Base-by-base conservation (phyloP, 208 protist genomes). In the Crithidia thermophila region DNA sequence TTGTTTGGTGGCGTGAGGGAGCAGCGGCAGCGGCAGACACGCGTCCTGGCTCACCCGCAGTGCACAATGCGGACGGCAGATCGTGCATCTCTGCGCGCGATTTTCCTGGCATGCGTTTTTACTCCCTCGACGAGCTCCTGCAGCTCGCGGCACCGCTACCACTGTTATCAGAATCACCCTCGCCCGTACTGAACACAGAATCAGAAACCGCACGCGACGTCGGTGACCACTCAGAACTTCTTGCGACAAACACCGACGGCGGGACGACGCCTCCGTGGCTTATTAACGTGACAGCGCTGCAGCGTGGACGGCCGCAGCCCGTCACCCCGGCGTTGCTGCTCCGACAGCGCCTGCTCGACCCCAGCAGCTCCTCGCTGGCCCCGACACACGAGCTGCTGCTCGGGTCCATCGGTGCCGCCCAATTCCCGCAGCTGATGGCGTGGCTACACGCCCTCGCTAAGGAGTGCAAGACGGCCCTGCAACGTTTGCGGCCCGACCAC, bases 111-210 rank as follows among this genome's bases (percentile, higher is more conserved):
- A 57, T 74, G 40, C 50, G 51, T 33, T 62, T 74, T 25, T 74
- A 74, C 43, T 74, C 68, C 6, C 36, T 74, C 11, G 68, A 59
- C 10, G 68, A 74, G 28, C 68, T 74, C 18, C 58, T 74, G n/a
- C 40, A 40, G 23, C 51, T 74, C 23, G 39, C 58, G 30, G 37
- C 68, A 18, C 21, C 68, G 16, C 37, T 39, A n/a, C 14, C 21
- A 59, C 1, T 10, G 30, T 21, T 11, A 7, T 8, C 16, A 31
- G 4, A 14, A 1, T 9, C 16, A 8, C 31, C 14, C 4, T 16
- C 50, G 1, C 18, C 30, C 11, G 4, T n/a, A n/a, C 40, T 18
- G 20, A 31, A 13, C 8, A 40, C 1, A 6, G 5, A 28, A 53
- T 5, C 49, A 53, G 3, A 18, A 18, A 51, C 45, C 21, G 11